Base-by-base conservation (phyloP, 345 rosid genomes). In the Ceriops zippeliana region DNA sequence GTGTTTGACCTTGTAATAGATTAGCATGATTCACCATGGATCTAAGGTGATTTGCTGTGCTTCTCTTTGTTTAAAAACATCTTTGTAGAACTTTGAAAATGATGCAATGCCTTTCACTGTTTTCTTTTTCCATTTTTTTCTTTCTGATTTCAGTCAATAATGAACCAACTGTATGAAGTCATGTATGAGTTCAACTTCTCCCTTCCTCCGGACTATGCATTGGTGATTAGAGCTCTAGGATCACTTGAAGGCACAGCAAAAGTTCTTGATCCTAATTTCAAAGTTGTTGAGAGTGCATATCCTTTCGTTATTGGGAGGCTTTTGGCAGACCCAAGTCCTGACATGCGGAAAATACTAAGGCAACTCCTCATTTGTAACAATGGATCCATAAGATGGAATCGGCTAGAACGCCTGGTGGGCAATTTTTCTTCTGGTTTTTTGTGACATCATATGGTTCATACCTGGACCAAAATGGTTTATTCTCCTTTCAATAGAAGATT, bases 241-340 rank as follows among this genome's bases (percentile, higher is more conserved):
- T 89, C 97, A 58, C 85, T 91, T 20, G 99, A 95, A 90, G 99
- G 97, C 80, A 95, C 99, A 0, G 96, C 99, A 37, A 95, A 95
- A 84, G 84, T 75, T 75, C 90, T 95, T 26, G 96, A 91, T 74
- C 96, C 99, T 63, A 89, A 86, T 73, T 91, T 95, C 75, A 90
- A 88, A 76, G 97, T 95, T 58, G 73, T 91, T 7, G 99, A 90
- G 80, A 89, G 90, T 73, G 91, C 97, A 52, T 91, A 95, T 70
- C 97, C 97, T 64, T 91, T 89, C 75, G 86, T 93, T 34, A 78
- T 95, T 24, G 97, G 93, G 61, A 90, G 96, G 78, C 96, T 95
- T 53, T 82, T 91, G 65, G 96, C 83, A 46, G 99, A 95, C 76
- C 81, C 97, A 56, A 85, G 84, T 80, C 96, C 97, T 78, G 99